Evolutionary conservation across 1,284 basidiomycete genomes (phyloP).

Genomic region (Ceratobasidium sp.): DNA sequence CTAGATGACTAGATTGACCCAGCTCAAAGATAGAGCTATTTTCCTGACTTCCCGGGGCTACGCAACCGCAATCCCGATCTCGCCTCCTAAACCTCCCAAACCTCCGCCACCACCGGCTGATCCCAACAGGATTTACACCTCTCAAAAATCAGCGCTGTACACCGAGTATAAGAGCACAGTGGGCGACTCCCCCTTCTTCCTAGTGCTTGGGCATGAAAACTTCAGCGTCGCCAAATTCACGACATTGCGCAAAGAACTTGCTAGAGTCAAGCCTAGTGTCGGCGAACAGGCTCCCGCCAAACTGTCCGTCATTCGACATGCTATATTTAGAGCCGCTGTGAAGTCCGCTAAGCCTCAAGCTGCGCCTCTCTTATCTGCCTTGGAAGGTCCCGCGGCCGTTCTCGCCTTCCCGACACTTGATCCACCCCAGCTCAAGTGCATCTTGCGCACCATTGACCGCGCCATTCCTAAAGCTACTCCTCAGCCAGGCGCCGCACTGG

Average conservation of each 20-base stretch:
- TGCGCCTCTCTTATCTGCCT: conserved; percentile 51
- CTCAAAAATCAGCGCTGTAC: conserved; percentile 81
- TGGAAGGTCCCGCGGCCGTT: conserved; percentile 72
- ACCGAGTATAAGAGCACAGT: conserved; percentile 79
- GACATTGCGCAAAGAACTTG: conserved; percentile 75
- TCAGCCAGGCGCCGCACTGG: conserved; percentile 59
- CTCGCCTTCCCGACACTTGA: conserved; percentile 76
- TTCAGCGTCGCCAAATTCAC: conserved; percentile 75
- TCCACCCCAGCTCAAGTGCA: conserved; percentile 75
- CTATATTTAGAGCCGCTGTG: conserved; percentile 80
- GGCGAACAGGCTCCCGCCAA: conserved; percentile 50
- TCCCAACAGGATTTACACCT: conserved; percentile 69
- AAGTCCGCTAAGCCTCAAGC: conserved; percentile 50
- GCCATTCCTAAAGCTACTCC: conserved; percentile 64
- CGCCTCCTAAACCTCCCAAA: conserved; percentile 41
- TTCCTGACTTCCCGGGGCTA: background rate
- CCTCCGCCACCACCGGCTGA: conserved; percentile 38
- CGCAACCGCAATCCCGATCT: conserved; percentile 13
- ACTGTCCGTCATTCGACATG: conserved; percentile 76
- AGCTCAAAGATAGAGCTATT: background rate
- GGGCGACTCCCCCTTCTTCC: conserved; percentile 66
- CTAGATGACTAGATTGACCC: background rate
- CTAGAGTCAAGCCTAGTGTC: conserved; percentile 65
- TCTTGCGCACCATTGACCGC: conserved; percentile 77
- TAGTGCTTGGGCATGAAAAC: conserved; percentile 79